Evolutionary conservation across 345 rosid species (phyloP), one percentile per base, ranked within the genome.

Genomic region (Gossypium bickii): DNA sequence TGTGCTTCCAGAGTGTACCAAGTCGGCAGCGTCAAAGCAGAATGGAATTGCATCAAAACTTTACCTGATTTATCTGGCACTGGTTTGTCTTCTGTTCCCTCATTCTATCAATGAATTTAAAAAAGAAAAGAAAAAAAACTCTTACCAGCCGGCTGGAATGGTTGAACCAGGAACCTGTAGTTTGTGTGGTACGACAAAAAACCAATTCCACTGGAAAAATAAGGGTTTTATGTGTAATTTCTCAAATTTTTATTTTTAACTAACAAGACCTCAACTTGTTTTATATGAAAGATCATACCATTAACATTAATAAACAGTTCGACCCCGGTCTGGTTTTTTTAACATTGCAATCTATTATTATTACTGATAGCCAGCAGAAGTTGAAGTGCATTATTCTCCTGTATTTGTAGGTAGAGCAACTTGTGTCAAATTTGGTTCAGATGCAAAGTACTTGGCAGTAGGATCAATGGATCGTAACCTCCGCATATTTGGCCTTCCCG

Each of bases 21-120:
- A 84, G 93, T 90, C 16, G 98, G 53, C 13, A 90, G 89, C 75
- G 98, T 94, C 48, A 92, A 90, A 83, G 87, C 93, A 41, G 98
- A 94, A 3, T 94, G 98, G 98, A 90, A 87, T 82, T 87, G 92
- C 66, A 73, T 94, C 72, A 94, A 87, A 83, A 86, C 93, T n/a
- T 86, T 92, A 49, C 98, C 97, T n/a, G 98, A 94, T 85, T 87
- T 94, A 58, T 94, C 99, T 1, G 99, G 98, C 84, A 94, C 93
- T 81, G 96, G 98, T 94, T 70, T 69, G 98, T 38, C 64, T 44
- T 20, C 58, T 60, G 34, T 45, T 27, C 72, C n/a, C 75, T 7
- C 12, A 9, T 2, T 41, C 47, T 16, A 24, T 12, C 4, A 1
- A 9, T 59, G 43, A n/a, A 38, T 10, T 34, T 4, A 34, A 34